Conservation (phyloP, 108 stramenopile species). For the Pseudonitzschia multiseries region DNA sequence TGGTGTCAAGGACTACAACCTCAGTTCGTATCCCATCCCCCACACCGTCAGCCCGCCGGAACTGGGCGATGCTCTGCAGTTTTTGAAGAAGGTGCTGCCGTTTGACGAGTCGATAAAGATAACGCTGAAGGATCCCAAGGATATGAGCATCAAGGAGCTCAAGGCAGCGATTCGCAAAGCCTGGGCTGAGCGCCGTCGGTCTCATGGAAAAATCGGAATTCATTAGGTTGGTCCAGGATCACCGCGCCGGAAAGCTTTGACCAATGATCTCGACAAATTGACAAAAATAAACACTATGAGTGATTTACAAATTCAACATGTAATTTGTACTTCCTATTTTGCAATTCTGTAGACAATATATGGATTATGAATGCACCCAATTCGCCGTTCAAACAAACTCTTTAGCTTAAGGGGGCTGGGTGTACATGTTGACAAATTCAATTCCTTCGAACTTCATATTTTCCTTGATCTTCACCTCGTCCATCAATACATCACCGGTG, state of each 20-base stretch:
- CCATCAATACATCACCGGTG: constrained; percentile 89
- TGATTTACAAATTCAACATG: background rate
- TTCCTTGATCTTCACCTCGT: constrained; percentile 80
- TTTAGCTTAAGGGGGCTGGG: constrained; percentile 27
- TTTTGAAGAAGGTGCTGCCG: constrained; percentile 71
- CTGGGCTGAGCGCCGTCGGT: constrained; percentile 77
- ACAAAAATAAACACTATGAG: background rate
- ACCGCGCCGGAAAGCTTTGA: constrained; percentile 58
- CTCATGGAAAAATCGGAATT: constrained; percentile 93
- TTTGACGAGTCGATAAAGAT: constrained; percentile 58
- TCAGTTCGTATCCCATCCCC: constrained; percentile 74
- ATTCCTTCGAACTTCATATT: constrained; percentile 94
- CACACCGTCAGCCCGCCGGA: constrained; percentile 83
- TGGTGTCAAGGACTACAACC: constrained; percentile 72
- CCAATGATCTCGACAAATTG: background rate
- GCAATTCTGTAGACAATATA: too few species aligned
- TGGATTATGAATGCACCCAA: too few species aligned
- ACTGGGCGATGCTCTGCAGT: constrained; percentile 59
- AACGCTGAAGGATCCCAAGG: constrained; percentile 71
- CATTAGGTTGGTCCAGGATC: constrained; percentile 75
- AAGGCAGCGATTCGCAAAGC: constrained; percentile 89
- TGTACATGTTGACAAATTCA: constrained; percentile 88
- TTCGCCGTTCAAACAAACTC: background rate
- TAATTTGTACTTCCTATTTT: too few species aligned
- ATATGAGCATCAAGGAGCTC: constrained; percentile 91